phyloP scores from a whole-genome alignment of 345 rosid species.

The Sapria himalayana region DNA sequence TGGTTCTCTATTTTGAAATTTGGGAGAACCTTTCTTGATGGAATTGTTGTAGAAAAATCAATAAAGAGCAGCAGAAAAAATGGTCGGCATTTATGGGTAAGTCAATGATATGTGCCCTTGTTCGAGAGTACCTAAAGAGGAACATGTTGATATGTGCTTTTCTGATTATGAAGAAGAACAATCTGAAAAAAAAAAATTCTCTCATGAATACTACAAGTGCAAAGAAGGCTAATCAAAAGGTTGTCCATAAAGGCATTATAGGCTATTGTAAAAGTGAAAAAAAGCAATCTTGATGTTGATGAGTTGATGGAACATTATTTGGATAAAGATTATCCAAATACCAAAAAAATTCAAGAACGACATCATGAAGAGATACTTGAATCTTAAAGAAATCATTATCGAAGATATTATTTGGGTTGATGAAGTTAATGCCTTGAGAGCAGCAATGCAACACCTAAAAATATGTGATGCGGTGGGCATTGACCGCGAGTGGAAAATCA shows the following conservation, averaged over 20 bases:
- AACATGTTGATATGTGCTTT: constrained; percentile 60
- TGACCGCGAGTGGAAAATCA: constrained; percentile 97
- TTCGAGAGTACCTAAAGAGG: constrained; percentile 41
- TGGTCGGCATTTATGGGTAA: constrained; percentile 92
- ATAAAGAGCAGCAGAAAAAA: constrained; percentile 66
- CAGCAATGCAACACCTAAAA: constrained; percentile 38
- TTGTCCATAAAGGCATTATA: no score
- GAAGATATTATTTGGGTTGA: constrained; percentile 71
- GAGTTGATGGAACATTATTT: constrained; percentile 61
- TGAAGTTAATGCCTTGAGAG: constrained; percentile 26
- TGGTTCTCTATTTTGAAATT: no score
- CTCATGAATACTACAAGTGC: constrained; percentile 45
- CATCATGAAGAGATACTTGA: constrained; percentile 27
- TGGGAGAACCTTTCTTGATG: no score
- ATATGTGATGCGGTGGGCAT: constrained; percentile 56
- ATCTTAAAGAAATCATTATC: constrained; percentile 37
- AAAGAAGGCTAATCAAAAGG: no score
- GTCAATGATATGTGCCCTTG: constrained; percentile 46
- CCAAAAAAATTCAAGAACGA: constrained; percentile 35
- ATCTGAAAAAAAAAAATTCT: constrained; percentile 58
- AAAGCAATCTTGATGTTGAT: constrained; percentile 92
- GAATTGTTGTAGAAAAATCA: constrained; percentile 61
- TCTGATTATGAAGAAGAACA: constrained; percentile 43
- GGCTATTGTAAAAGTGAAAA: no score
- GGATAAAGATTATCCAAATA: constrained; percentile 49